A percentile compares a stretch with the other conserved stretches of the same genome.
Conservation (phyloP, 2,329 filamentous ascomycete species). For the Leptographium flavum region DNA sequence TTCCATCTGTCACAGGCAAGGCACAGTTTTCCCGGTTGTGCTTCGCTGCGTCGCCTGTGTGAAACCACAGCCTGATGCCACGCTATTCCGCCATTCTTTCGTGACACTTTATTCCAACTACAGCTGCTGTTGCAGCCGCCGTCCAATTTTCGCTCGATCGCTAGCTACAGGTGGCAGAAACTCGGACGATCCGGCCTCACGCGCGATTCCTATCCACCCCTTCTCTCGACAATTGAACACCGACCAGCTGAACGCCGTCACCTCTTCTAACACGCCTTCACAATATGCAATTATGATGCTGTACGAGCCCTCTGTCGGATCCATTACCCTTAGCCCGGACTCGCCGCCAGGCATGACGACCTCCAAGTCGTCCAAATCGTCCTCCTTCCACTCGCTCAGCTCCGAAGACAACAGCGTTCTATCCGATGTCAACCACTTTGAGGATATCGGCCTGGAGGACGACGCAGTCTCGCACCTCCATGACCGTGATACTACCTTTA, state of each 20-base stretch:
- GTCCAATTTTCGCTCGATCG: too few relatives aligned
- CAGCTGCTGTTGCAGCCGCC: too few relatives aligned
- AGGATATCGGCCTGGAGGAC: slow-evolving; percentile 80
- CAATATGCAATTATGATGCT: slow-evolving; percentile 22
- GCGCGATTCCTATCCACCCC: too few relatives aligned
- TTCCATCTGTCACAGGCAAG: not conserved
- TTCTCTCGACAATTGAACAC: too few relatives aligned
- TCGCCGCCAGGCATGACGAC: slow-evolving; percentile 65
- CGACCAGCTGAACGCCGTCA: not conserved
- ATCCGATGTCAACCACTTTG: slow-evolving; percentile 69
- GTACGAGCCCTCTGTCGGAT: slow-evolving; percentile 23
- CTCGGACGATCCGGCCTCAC: too few relatives aligned
- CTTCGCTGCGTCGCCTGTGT: too few relatives aligned
- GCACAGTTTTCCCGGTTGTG: too few relatives aligned
- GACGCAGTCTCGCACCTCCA: slow-evolving; percentile 22
- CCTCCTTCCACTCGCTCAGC: slow-evolving; percentile 68
- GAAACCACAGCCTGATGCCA: not conserved
- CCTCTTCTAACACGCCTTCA: not conserved
- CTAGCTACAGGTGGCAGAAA: too few relatives aligned
- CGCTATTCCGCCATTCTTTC: not conserved
- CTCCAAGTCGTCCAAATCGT: slow-evolving; percentile 84
- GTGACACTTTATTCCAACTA: not conserved
- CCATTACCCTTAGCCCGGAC: slow-evolving; percentile 34
- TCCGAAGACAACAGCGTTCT: slow-evolving; percentile 59
- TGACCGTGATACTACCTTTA: slow-evolving; percentile 21